phyloP scores from a whole-genome alignment of 1,284 basidiomycete genomes.

The Ceratobasidium sp. region DNA sequence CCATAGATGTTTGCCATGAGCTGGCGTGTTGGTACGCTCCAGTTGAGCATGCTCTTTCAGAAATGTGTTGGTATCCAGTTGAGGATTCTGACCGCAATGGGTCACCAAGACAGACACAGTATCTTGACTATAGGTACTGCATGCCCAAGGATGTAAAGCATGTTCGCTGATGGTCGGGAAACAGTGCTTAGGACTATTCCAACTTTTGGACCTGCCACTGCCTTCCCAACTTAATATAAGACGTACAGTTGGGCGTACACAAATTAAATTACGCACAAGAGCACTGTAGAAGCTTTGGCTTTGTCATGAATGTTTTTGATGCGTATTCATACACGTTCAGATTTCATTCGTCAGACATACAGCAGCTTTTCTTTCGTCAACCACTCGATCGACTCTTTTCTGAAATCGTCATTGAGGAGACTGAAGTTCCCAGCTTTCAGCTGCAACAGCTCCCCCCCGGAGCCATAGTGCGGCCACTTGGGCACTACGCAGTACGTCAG shows the following conservation, averaged over 20 bases:
- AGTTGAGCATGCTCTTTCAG: no score
- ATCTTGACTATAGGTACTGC: no score
- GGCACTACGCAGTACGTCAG: not conserved
- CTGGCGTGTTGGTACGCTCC: no score
- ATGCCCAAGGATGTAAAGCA: no score
- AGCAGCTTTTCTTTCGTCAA: slow-evolving; percentile 15
- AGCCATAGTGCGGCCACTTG: slow-evolving; percentile 21
- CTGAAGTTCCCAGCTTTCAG: slow-evolving; percentile 24
- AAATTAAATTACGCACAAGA: not conserved
- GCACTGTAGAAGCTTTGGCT: not conserved
- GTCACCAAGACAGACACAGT: no score
- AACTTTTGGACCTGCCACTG: not conserved
- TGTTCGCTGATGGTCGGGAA: no score
- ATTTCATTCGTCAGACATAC: slow-evolving; percentile 28
- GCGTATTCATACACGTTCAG: not conserved
- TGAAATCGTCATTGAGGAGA: slow-evolving; percentile 18
- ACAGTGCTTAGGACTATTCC: no score
- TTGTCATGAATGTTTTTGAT: not conserved
- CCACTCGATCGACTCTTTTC: slow-evolving; percentile 17
- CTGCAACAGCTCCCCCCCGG: slow-evolving; percentile 3
- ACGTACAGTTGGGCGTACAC: no score
- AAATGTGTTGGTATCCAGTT: no score
- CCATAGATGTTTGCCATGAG: no score
- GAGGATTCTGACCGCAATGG: no score
- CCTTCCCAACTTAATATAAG: no score